Percentiles rank a stretch among this genome's conserved stretches.
Conservation (phyloP, 2,329 filamentous ascomycete species). For the Cordyceps cateniannulata region DNA sequence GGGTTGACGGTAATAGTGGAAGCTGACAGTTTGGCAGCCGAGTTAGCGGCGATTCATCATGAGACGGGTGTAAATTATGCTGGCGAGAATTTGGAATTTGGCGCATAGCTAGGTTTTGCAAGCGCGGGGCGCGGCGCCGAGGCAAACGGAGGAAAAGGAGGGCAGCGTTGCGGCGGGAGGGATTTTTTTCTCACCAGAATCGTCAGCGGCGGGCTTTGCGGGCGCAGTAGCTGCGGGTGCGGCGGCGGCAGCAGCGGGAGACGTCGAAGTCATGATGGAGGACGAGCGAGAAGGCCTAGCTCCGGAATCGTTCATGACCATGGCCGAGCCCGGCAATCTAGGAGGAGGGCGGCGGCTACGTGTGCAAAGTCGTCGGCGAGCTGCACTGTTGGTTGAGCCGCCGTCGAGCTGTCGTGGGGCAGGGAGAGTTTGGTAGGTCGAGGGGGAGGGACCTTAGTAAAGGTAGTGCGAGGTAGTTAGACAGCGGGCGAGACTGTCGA, state of each 20-base stretch:
- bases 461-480: background rate
- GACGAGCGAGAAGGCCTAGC: conserved; percentile 30
- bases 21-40: conserved; percentile 24
- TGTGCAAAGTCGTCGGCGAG: background rate
- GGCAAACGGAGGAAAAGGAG: background rate
- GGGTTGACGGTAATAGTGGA: conserved; percentile 48
- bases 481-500: background rate
- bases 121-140: background rate
- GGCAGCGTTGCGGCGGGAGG: background rate
- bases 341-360: background rate
- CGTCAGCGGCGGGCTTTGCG: conserved; percentile 24
- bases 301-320: conserved; percentile 36
- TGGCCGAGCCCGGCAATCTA: conserved; percentile 19
- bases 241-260: conserved; percentile 20
- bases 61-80: background rate
- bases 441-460: background rate
- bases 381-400: conserved; percentile 6
- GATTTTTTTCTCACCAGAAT: conserved; percentile 32
- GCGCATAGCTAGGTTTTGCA: too few relatives aligned
- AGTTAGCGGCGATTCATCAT: background rate
- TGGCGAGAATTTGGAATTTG: background rate
- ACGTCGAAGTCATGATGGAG: conserved; percentile 31
- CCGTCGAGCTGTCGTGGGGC: conserved; percentile 12
- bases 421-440: background rate
- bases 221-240: conserved; percentile 11